Percentiles rank a stretch among this genome's conserved stretches.
Conservation (phyloP, 1,284 basidiomycete species). For the Phenoliferia sp. region DNA sequence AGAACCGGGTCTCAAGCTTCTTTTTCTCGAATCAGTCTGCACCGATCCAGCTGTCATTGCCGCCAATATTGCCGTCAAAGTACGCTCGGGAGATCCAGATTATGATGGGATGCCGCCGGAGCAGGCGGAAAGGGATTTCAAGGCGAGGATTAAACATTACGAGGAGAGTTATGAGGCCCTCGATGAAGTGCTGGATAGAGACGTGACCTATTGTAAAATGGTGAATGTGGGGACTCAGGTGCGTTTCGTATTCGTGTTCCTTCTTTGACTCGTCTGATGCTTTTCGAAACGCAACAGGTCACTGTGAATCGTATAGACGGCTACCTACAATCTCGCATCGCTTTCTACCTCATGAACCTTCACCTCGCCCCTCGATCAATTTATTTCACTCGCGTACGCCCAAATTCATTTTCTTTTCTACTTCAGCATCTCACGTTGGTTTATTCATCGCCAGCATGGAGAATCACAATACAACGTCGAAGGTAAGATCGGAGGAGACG, state of each 20-base stretch:
- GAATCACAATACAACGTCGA: slow-evolving; percentile 97
- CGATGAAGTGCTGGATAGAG: slow-evolving; percentile 62
- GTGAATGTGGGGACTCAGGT: slow-evolving; percentile 83
- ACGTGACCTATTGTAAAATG: slow-evolving; percentile 76
- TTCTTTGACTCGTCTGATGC: not conserved
- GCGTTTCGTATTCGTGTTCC: slow-evolving; percentile 41
- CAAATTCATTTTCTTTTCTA: not conserved
- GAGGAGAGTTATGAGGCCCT: slow-evolving; percentile 95
- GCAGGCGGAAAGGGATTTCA: slow-evolving; percentile 82
- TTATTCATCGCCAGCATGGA: slow-evolving; percentile 59
- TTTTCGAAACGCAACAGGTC: too few species aligned
- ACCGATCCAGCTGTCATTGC: slow-evolving; percentile 91
- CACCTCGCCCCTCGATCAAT: slow-evolving; percentile 95
- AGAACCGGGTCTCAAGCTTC: slow-evolving; percentile 82
- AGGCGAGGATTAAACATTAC: slow-evolving; percentile 85
- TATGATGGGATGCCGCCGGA: slow-evolving; percentile 85
- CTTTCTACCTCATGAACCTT: slow-evolving; percentile 97
- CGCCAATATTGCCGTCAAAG: slow-evolving; percentile 92
- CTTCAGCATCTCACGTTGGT: not conserved
- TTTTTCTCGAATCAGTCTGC: slow-evolving; percentile 93
- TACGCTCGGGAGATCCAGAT: slow-evolving; percentile 92
- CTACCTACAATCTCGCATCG: slow-evolving; percentile 92
- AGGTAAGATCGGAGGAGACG: slow-evolving; percentile 96
- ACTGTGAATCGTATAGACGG: slow-evolving; percentile 49
- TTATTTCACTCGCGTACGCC: slow-evolving; percentile 82